Base-by-base conservation (phyloP, 345 rosid species). In the Trapa bicornis region DNA sequence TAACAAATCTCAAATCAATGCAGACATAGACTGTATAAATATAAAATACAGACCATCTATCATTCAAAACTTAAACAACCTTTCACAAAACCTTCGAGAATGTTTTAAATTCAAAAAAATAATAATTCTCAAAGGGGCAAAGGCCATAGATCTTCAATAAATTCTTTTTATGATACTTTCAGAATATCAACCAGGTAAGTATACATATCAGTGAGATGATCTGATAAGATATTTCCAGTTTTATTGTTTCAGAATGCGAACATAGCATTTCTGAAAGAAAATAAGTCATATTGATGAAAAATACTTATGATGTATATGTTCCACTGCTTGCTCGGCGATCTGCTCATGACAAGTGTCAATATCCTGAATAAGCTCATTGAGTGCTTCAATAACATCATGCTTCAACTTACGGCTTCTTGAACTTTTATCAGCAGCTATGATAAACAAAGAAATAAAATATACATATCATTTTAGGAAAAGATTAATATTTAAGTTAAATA, bases 281-380 rank as follows among this genome's bases (percentile, higher is more conserved):
- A 11, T 72, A 32, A 65, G 60, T 54, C 60, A 7, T n/a, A 66
- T 39, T 54, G 66, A 54, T 65, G 63, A 32, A 37, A 70, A 52
- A 52, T 95, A 95, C 97, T 95, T 91, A 45, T 95, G 99, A 82
- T 95, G 99, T 75, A 91, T 95, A 80, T 95, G 99, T 82, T 95
- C 99, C 66, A 95, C 82, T 5, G 99, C 99, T 81, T 95, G 99
- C 78, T 95, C 97, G 38, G 99, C 96, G 60, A 95, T 95, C 88
- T 85, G 96, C 72, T 95, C 99, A 74, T 91, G 96, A 77, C 97
- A 95, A 57, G 93, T 87, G 71, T 76, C 70, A 73, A 91, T 89
- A 67, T 91, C 99, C 65, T 80, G 88, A 74, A 95, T 85, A 75
- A 95, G 96, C 65, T 91, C 96, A 73, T 95, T 95, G 67, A 91